Evolutionary conservation across 371 early-diverging fungal genomes (phyloP).

Genomic region (Blakeslea trispora): DNA sequence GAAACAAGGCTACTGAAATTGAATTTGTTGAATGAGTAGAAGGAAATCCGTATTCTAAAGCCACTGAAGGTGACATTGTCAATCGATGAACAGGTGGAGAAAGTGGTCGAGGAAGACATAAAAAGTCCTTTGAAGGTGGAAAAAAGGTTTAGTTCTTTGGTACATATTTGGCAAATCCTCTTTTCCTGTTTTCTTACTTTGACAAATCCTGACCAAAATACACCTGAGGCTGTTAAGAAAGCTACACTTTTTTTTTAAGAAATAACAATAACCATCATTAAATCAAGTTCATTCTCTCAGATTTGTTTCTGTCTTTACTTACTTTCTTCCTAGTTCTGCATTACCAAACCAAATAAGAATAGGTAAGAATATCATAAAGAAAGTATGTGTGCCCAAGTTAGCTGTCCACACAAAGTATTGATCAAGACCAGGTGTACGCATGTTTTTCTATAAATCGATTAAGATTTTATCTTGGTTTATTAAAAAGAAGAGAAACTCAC

Average conservation of each 20-base stretch:
- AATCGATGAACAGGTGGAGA: conserved; percentile 73
- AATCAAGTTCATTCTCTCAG: not conserved
- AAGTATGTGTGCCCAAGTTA: conserved; percentile 74
- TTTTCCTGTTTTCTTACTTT: conserved; percentile 44
- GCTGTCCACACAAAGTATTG: conserved; percentile 63
- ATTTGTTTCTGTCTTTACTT: conserved; percentile 7
- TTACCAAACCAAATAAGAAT: conserved; percentile 74
- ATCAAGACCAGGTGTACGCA: conserved; percentile 55
- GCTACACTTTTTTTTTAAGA: too few relatives aligned
- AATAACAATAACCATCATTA: not conserved
- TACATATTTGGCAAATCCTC: not conserved
- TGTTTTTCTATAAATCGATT: conserved; percentile 24
- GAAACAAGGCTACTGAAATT: conserved; percentile 66
- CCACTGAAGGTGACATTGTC: conserved; percentile 61
- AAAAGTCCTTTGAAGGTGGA: conserved; percentile 74
- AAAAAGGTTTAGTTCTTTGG: too few relatives aligned
- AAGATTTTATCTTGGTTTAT: not conserved
- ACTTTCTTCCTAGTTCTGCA: conserved; percentile 60
- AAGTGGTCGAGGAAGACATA: conserved; percentile 76
- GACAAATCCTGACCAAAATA: conserved; percentile 68
- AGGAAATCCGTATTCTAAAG: conserved; percentile 82
- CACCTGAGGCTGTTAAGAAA: conserved; percentile 60
- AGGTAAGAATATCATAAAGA: conserved; percentile 72
- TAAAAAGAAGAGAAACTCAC: too few relatives aligned
- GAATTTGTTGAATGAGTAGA: conserved; percentile 81